Conservation (phyloP, 768 basidiomycete species). For the Hortiboletus campestris region DNA sequence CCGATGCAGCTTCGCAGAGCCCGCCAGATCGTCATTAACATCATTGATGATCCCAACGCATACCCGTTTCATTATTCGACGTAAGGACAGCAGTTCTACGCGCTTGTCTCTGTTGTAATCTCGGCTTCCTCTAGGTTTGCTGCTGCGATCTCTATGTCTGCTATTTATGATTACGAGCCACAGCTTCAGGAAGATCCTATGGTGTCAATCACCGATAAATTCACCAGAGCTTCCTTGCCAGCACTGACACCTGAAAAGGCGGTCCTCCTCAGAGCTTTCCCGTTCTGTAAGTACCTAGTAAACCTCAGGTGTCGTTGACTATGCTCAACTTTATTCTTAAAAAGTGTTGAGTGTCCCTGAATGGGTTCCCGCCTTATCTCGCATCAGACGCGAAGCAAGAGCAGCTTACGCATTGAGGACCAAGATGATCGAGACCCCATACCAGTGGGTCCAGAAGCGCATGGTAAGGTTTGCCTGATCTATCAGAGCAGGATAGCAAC, state of each 20-base stretch:
- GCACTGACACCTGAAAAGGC: constrained; percentile 14
- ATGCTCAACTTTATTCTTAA: no score
- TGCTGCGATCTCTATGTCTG: neutral
- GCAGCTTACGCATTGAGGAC: neutral
- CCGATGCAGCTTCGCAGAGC: constrained; percentile 8
- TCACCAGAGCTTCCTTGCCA: constrained; percentile 1
- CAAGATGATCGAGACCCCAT: neutral
- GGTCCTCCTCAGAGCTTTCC: constrained; percentile 11
- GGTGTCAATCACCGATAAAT: constrained; percentile 1
- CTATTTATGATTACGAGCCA: neutral
- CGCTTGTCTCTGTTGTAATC: neutral
- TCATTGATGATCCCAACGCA: neutral
- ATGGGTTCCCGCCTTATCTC: constrained; percentile 40
- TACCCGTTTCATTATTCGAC: neutral
- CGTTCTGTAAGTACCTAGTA: neutral
- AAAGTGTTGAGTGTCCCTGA: constrained; percentile 1
- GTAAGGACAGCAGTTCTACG: neutral
- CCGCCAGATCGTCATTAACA: neutral
- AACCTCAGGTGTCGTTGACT: no score
- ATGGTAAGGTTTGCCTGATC: neutral
- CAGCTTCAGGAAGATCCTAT: neutral
- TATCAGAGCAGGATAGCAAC: neutral
- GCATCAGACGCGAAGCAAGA: constrained; percentile 33
- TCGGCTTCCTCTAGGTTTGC: neutral
- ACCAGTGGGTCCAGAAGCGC: neutral